Evolutionary conservation across 1,284 basidiomycete species (phyloP).

Genomic region (Moesziomyces sp.): DNA sequence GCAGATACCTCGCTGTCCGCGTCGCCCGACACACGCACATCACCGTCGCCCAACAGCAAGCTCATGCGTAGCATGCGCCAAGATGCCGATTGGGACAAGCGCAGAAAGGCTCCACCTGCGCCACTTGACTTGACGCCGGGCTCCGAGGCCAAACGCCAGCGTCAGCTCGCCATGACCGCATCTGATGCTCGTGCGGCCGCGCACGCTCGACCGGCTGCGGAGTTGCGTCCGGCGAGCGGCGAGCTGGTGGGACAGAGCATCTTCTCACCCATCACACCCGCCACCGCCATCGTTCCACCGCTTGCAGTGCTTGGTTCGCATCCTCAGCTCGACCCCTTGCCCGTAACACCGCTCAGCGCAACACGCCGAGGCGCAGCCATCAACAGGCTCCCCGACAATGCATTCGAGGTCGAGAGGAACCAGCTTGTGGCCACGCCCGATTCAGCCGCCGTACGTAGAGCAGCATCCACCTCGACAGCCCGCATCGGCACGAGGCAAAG

Average conservation of each 20-base stretch:
- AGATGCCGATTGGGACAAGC: conserved; percentile 43
- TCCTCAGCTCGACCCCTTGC: conserved; percentile 23
- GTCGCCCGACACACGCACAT: conserved; percentile 1
- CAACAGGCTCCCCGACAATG: conserved; percentile 6
- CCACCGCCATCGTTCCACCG: conserved; percentile 5
- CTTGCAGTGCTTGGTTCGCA: conserved; percentile 7
- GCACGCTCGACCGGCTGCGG: not conserved
- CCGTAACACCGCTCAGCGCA: conserved; percentile 44
- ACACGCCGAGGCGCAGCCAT: conserved; percentile 39
- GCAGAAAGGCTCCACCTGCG: conserved; percentile 49
- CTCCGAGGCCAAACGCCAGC: conserved; percentile 26
- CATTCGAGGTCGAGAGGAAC: not conserved
- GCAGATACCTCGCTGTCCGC: conserved; percentile 7
- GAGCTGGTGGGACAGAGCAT: conserved; percentile 27
- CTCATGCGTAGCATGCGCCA: conserved; percentile 43
- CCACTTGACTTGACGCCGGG: conserved; percentile 36
- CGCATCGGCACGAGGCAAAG: conserved; percentile 8
- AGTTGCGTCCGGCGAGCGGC: conserved; percentile 6
- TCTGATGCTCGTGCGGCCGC: not conserved
- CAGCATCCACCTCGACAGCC: conserved; percentile 25
- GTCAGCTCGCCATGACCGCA: conserved; percentile 13
- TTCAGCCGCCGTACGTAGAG: conserved; percentile 23
- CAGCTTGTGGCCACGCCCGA: conserved; percentile 2
- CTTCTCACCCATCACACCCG: conserved; percentile 47
- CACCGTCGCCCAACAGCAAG: conserved; percentile 30